Percentiles rank a stretch among this genome's conserved stretches.
Conservation (phyloP, 306 rosid species). For the Vigna mungo region DNA sequence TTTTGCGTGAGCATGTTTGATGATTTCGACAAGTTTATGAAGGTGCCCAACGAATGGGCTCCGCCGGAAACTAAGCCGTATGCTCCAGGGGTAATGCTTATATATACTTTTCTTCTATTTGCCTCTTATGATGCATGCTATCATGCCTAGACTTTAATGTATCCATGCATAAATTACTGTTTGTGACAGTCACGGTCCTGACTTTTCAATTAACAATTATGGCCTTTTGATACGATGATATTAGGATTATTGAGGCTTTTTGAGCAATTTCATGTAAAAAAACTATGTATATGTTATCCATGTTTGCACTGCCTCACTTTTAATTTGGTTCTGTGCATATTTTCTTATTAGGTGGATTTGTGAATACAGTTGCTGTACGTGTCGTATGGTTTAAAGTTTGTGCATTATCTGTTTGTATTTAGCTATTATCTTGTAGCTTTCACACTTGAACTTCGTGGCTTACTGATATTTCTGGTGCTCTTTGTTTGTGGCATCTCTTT, state of each 20-base stretch:
- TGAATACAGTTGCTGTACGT: neutral
- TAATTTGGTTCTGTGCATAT: neutral
- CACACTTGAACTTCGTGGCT: neutral
- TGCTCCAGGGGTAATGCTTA: slow-evolving; percentile 68
- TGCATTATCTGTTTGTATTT: neutral
- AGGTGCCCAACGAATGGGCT: slow-evolving; percentile 88
- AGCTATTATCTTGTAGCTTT: slow-evolving; percentile 4
- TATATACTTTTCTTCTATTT: neutral
- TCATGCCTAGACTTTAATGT: neutral
- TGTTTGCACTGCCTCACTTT: neutral
- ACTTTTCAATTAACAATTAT: neutral
- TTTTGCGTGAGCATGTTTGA: slow-evolving; percentile 84
- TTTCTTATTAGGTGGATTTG: slow-evolving; percentile 12
- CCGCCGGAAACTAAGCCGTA: slow-evolving; percentile 78
- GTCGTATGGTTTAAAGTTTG: neutral
- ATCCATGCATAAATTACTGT: neutral
- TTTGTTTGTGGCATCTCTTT: neutral
- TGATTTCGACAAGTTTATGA: slow-evolving; percentile 81
- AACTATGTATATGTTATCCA: neutral
- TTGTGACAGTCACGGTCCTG: neutral
- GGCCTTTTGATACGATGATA: neutral
- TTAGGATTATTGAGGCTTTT: neutral
- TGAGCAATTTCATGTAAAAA: neutral
- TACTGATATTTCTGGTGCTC: slow-evolving; percentile 24
- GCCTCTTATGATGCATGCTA: neutral